These are phyloP conservation scores for Fusarium sterilihyphosum DNA, from an alignment of 2,329 filamentous ascomycete genomes.

Conservation along the genomic window DNA sequence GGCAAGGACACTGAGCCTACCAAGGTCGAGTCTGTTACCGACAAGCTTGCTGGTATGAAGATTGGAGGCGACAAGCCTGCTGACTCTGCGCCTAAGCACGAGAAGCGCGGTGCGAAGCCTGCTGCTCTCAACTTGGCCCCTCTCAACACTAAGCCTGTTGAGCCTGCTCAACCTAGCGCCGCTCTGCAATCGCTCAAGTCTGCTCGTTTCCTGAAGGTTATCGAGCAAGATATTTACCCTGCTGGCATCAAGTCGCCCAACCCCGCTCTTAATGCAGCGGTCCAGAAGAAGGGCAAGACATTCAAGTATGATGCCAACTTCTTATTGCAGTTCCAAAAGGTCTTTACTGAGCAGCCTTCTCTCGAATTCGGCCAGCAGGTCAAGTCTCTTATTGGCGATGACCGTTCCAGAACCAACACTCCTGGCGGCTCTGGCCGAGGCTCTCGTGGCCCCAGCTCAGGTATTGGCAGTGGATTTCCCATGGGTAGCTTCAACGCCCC, in stretches of 20 bases:
- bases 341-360: conserved; percentile 97
- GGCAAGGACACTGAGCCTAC: conserved; percentile 53
- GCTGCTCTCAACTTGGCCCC: conserved; percentile 86
- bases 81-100: conserved; percentile 57
- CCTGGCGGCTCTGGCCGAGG: conserved; percentile 28
- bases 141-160: conserved; percentile 84
- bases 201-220: conserved; percentile 84
- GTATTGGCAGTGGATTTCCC: conserved; percentile 53
- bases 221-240: conserved; percentile 84
- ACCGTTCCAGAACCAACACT: conserved; percentile 56
- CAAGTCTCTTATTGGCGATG: conserved; percentile 84
- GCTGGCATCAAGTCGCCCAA: conserved; percentile 88
- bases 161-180: conserved; percentile 91
- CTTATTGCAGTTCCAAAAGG: conserved; percentile 93
- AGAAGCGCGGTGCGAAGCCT: conserved; percentile 78
- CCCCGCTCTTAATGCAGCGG: conserved; percentile 84
- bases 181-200: conserved; percentile 94
- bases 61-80: conserved; percentile 58
- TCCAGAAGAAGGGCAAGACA: conserved; percentile 79
- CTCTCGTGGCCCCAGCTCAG: conserved; percentile 17
- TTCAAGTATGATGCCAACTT: conserved; percentile 98
- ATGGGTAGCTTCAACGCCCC: conserved; percentile 77
- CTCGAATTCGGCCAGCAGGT: conserved; percentile 92
- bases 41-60: conserved; percentile 64
- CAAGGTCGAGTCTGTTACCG: conserved; percentile 53